Base-by-base conservation (phyloP, 1,139 yeast genomes). In the Geotrichum reessii region DNA sequence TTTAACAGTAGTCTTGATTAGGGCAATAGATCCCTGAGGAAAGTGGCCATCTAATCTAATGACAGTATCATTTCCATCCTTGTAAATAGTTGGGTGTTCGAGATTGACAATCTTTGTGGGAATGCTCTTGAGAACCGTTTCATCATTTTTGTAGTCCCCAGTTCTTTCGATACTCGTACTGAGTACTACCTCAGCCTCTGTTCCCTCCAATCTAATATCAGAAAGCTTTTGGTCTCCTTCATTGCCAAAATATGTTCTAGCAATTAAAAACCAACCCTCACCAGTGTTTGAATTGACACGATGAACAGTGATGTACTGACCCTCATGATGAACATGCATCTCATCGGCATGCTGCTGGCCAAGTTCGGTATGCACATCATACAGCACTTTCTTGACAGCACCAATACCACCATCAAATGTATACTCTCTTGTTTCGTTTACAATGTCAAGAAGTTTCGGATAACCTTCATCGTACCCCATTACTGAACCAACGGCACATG, bases 391-490 rank as follows among this genome's bases (percentile, higher is more conserved):
- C 71, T 91, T 93, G 19, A 87, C 86, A 51, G 76, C 74, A 2
- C 91, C 85, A 67, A 93, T 91, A 46, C 98, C 98, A 47, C 78
- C 77, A 24, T 76, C 78, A 65, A 77, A 79, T 0, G 84, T 78
- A 67, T 93, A 93, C 11, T 73, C 75, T 64, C 96, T 80, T 1
- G 72, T 74, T 69, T 93, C 99, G 42, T 77, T 74, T n/a, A 93
- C 99, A 54, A 93, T 86, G 69, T 91, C 86, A 53, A 93, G 76
- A 48, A 90, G 76, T 49, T 81, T 77, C 3, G 98, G 97, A 69
- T 86, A 93, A 57, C 92, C 82, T 73, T 93, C 99, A 70, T 93
- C 99, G 67, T 84, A 91, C 19, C 99, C 99, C 74, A 88, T 86
- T 0, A 91, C 95, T 0, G 97, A 87, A 0, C 99, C 99, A 59